Percentiles rank a stretch among this genome's conserved stretches.
Evolutionary conservation across 176 grass and related monocot species (phyloP).

Genomic region (Echinochloa phyllopogon): DNA sequence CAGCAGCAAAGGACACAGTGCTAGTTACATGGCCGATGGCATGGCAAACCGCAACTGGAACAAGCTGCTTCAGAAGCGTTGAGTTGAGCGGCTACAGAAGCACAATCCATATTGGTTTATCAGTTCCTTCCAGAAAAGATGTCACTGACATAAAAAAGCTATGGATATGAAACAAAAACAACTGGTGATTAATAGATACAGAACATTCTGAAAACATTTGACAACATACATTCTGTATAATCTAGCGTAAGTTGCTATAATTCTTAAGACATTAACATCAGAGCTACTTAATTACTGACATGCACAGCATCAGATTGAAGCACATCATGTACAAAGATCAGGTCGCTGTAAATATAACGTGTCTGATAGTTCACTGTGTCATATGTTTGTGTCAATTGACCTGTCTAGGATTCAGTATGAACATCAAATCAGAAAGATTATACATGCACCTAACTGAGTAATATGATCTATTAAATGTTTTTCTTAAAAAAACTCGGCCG

Average conservation of each 20-base stretch:
- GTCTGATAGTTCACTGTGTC: background rate
- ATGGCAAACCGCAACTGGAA: slow-evolving; percentile 92
- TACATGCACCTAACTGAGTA: background rate
- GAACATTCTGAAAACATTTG: background rate
- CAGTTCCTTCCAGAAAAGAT: slow-evolving; percentile 23
- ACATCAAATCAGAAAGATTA: slow-evolving; percentile 4
- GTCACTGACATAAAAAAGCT: slow-evolving; percentile 8
- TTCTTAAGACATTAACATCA: background rate
- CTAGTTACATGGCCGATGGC: slow-evolving; percentile 92
- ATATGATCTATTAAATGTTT: background rate
- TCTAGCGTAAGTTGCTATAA: background rate
- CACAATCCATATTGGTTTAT: slow-evolving; percentile 25
- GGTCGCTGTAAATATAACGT: background rate
- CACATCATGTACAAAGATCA: slow-evolving; percentile 14
- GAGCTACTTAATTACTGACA: background rate
- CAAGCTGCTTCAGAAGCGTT: slow-evolving; percentile 71
- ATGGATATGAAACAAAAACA: slow-evolving; percentile 23
- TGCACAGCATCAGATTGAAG: background rate
- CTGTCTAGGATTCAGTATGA: slow-evolving; percentile 4
- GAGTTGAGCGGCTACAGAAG: slow-evolving; percentile 82
- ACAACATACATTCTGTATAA: slow-evolving; percentile 6
- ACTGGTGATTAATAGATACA: slow-evolving; percentile 8
- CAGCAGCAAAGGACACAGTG: slow-evolving; percentile 93
- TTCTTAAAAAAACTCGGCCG: no score
- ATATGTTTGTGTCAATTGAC: background rate